Percentiles rank a stretch among this genome's conserved stretches.
Evolutionary conservation across 495 filamentous ascomycete genomes (phyloP).

Genomic region (Rostrohypoxylon terebratum): DNA sequence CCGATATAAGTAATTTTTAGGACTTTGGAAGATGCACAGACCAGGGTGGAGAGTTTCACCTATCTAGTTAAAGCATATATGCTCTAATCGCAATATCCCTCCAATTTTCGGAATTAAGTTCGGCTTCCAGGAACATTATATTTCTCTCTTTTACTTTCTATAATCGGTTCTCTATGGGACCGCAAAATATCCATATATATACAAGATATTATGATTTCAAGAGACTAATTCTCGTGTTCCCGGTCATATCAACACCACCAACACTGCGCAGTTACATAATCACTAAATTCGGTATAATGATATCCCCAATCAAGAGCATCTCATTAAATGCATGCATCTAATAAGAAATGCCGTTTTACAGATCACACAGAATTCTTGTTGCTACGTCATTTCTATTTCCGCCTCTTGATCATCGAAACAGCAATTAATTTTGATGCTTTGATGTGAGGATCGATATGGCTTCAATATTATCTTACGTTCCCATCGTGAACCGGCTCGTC

Average conservation of each 20-base stretch:
- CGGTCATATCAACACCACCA: background rate
- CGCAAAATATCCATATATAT: background rate
- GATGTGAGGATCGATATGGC: slow-evolving; percentile 49
- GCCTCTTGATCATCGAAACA: slow-evolving; percentile 12
- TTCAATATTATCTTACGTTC: slow-evolving; percentile 62
- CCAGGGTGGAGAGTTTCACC: background rate
- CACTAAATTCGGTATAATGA: background rate
- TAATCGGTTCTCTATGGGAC: background rate
- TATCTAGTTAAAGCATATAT: background rate
- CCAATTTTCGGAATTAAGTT: background rate
- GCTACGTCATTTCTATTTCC: slow-evolving; percentile 32
- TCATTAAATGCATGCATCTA: slow-evolving; percentile 20
- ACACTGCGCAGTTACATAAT: background rate
- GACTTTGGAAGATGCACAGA: slow-evolving; percentile 18
- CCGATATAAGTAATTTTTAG: background rate
- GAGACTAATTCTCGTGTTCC: background rate
- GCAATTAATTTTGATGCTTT: slow-evolving; percentile 11
- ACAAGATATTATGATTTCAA: background rate
- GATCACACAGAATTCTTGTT: slow-evolving; percentile 6
- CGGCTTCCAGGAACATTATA: background rate
- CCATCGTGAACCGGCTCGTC: slow-evolving; percentile 60
- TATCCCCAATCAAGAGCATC: background rate
- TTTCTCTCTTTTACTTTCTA: background rate
- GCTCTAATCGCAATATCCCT: background rate
- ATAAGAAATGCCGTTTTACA: slow-evolving; percentile 11